Evolutionary conservation across 2,329 filamentous ascomycete species (phyloP), one percentile per base, ranked within the genome.

Genomic region (Hortaea werneckii): DNA sequence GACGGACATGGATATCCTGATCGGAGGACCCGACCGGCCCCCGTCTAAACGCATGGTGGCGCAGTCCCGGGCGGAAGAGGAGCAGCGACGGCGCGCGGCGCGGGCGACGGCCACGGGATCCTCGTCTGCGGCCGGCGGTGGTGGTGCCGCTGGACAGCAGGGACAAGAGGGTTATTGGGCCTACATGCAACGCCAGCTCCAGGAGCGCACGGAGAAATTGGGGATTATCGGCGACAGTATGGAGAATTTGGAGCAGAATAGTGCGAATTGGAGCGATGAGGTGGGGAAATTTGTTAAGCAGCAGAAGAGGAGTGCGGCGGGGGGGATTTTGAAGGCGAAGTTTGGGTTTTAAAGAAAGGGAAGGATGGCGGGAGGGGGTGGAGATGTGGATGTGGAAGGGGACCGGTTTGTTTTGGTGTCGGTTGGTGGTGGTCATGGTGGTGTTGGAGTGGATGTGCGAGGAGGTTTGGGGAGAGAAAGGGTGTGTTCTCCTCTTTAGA

Each of bases 141-240:
- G n/a, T n/a, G 40, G 49, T 9, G 53, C 48, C 6, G 52, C 41
- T 41, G 60, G 41, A 4, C 50, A 46, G 10, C 37, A 41, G 37
- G 45, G 54, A 6, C 81, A 94, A 32, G 77, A 82, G 54, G 75
- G 78, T 6, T 82, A 82, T 58, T 79, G 76, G 57, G 81, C 87
- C 38, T 96, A 94, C 61, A 80, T 96, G 66, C 82, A 85, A 7
- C 76, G 89, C 32, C 87, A 94, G 64, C 67, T 98, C 40, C 88
- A 94, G 56, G 89, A 96, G 67, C 72, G 92, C 42, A 95, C 92
- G 0, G 87, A 96, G 68, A 87, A 83, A 59, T 70, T 98, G 47
- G 84, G 82, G 39, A 71, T 94, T 5, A 82, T 90, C 66, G 84
- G 83, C 2, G 90, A 96, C 58, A 82, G 74, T 41, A 88, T 96